These are phyloP conservation scores for Rickenella mellea DNA, from an alignment of 768 basidiomycete genomes.

Conservation along the genomic window DNA sequence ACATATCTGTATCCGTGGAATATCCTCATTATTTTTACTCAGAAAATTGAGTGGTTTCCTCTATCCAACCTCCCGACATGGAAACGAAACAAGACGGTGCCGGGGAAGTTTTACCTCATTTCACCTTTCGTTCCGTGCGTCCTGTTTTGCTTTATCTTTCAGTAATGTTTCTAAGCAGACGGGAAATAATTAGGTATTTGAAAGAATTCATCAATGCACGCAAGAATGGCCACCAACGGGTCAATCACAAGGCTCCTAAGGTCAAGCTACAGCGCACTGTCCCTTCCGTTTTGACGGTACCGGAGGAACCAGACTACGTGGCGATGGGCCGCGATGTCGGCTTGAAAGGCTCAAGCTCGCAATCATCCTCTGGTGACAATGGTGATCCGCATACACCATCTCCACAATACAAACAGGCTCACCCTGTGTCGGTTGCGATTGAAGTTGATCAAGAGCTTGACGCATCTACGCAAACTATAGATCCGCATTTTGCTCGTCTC, in stretches of 20 bases:
- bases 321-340: constrained; percentile 19
- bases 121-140: constrained; percentile 84
- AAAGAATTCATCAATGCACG: constrained; percentile 60
- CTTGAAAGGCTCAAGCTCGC: constrained; percentile 57
- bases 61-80: constrained; percentile 87
- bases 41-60: constrained; percentile 98
- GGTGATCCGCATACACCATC: constrained; percentile 57
- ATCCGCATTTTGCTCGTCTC: constrained; percentile 65
- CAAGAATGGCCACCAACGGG: constrained; percentile 34
- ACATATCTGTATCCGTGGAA: constrained; percentile 10
- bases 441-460: constrained; percentile 16
- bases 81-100: constrained; percentile 62
- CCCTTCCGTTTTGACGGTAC: no score
- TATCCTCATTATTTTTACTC: background rate
- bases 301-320: no score
- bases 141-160: constrained; percentile 1
- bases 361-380: constrained; percentile 52
- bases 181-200: constrained; percentile 33
- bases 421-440: constrained; percentile 26
- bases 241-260: background rate
- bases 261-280: no score
- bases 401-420: constrained; percentile 41
- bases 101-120: constrained; percentile 88
- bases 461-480: constrained; percentile 32
- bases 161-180: constrained; percentile 5